phyloP scores from a whole-genome alignment of 305 asterid species.

The Solanum hybrid region DNA sequence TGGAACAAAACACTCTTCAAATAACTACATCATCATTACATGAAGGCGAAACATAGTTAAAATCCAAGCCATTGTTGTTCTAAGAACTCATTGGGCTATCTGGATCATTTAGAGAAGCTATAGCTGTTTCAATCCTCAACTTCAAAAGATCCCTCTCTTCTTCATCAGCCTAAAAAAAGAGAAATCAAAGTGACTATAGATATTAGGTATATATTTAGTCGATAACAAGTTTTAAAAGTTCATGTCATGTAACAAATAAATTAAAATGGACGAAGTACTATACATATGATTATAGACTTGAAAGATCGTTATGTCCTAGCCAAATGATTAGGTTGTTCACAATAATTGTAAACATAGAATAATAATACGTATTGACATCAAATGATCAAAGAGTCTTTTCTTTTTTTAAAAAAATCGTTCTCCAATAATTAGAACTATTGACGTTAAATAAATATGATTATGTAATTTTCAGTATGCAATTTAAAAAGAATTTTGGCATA shows the following conservation, averaged over 20 bases:
- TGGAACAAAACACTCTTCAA: background rate
- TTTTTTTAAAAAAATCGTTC: background rate
- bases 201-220: background rate
- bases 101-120: slow-evolving; percentile 39
- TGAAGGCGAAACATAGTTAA: background rate
- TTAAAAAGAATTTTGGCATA: background rate
- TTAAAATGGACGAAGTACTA: background rate
- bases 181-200: background rate
- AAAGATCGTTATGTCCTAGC: background rate
- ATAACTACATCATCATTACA: background rate
- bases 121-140: slow-evolving; percentile 53
- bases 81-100: slow-evolving; percentile 45
- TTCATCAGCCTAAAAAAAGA: slow-evolving; percentile 41
- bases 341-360: background rate
- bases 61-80: background rate
- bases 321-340: background rate
- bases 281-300: background rate
- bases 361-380: background rate
- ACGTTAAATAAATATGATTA: background rate
- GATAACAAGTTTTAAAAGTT: background rate
- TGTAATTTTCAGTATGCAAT: background rate
- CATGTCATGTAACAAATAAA: background rate
- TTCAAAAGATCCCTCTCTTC: slow-evolving; percentile 42
- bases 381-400: background rate
- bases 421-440: background rate